phyloP scores from a whole-genome alignment of 176 grass and related monocot genomes.

The Themeda triandra region DNA sequence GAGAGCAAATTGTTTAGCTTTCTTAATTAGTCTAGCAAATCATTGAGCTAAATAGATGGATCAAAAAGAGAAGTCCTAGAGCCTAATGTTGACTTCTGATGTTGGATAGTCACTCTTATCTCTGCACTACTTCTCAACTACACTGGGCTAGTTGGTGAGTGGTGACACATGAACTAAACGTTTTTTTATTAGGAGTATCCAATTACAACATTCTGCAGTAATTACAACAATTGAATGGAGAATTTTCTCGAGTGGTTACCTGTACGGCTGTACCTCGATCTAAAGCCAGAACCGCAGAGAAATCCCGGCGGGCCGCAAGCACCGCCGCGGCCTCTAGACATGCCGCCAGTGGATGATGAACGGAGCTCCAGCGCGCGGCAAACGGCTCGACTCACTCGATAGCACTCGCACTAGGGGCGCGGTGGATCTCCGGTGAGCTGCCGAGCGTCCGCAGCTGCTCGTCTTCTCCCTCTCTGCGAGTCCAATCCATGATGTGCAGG shows the following conservation, averaged over 20 bases:
- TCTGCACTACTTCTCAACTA: neutral
- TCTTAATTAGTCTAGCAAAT: neutral
- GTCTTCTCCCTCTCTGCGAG: neutral
- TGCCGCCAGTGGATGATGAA: no score
- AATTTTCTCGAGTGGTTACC: neutral
- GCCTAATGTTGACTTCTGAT: neutral
- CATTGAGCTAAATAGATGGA: neutral
- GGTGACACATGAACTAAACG: neutral
- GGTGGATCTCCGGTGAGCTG: neutral
- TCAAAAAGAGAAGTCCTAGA: neutral
- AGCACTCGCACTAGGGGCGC: neutral
- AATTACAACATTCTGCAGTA: neutral
- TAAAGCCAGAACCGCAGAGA: neutral
- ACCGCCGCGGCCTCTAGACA: neutral
- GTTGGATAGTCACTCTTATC: neutral
- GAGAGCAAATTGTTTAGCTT: neutral
- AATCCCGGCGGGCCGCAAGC: neutral
- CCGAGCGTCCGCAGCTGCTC: neutral
- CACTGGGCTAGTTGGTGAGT: neutral
- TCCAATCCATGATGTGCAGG: neutral
- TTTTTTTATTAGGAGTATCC: no score
- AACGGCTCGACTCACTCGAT: neutral
- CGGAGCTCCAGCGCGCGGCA: neutral
- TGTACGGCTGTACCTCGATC: neutral
- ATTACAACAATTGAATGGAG: neutral